These are phyloP conservation scores for Diaporthe caulivora DNA, from an alignment of 2,329 filamentous ascomycete species.

Conservation along the genomic window DNA sequence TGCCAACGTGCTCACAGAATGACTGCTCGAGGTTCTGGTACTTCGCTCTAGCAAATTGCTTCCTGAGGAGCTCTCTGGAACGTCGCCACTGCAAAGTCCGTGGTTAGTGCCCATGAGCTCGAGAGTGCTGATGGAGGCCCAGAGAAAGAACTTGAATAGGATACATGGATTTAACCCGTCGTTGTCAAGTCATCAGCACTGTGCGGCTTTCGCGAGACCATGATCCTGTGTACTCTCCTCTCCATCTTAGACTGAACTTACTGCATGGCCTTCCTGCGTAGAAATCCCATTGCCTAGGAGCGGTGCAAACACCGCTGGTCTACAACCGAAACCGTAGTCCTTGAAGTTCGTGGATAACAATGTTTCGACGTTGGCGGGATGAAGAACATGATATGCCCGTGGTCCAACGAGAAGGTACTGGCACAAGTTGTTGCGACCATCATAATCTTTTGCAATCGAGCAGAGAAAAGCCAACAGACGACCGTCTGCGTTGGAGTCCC, in stretches of 20 bases:
- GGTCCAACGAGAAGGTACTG: constrained; percentile 2
- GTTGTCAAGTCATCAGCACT: too few species aligned
- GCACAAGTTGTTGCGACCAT: constrained; percentile 3
- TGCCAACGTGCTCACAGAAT: not conserved
- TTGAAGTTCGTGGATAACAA: constrained; percentile 15
- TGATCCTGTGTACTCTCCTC: too few species aligned
- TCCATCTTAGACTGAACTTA: not conserved
- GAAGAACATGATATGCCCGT: not conserved
- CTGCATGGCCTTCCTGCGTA: constrained; percentile 48
- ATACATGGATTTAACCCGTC: too few species aligned
- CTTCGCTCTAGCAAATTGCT: constrained; percentile 43
- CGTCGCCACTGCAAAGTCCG: constrained; percentile 44
- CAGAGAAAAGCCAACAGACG: not conserved
- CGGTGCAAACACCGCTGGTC: constrained; percentile 38
- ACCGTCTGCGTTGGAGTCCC: not conserved
- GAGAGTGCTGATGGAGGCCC: too few species aligned
- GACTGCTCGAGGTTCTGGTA: not conserved
- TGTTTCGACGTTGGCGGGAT: constrained; percentile 19
- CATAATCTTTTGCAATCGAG: not conserved
- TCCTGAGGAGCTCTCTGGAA: constrained; percentile 49
- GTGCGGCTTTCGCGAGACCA: too few species aligned
- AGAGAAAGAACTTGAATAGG: too few species aligned
- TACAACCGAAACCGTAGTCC: not conserved
- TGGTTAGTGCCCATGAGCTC: too few species aligned
- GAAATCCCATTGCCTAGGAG: constrained; percentile 52